Conservation (phyloP, 1,284 basidiomycete genomes). For the Boletus semigastroideus region DNA sequence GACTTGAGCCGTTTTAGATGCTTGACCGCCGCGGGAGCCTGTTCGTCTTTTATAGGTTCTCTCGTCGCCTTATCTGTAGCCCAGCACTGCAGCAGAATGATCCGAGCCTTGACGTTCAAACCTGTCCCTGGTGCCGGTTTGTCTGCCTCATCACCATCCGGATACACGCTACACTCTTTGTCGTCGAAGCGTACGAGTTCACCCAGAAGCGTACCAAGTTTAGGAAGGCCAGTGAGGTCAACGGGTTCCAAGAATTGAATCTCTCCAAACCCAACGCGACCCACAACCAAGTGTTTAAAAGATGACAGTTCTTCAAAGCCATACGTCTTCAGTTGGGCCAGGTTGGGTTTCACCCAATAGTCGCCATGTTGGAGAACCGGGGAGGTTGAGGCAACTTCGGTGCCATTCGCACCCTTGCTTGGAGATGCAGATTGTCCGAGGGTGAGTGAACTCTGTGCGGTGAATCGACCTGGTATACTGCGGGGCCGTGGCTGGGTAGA, state of each 20-base stretch:
- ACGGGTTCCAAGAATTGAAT: constrained; percentile 91
- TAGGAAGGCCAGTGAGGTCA: constrained; percentile 84
- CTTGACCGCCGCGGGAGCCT: constrained; percentile 69
- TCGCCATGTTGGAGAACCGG: constrained; percentile 71
- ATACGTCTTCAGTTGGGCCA: constrained; percentile 67
- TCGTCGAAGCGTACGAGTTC: constrained; percentile 87
- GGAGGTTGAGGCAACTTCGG: constrained; percentile 37
- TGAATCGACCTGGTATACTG: constrained; percentile 48
- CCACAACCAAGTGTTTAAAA: constrained; percentile 79
- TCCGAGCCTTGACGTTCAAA: constrained; percentile 84
- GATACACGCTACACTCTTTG: constrained; percentile 93
- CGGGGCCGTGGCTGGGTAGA: constrained; percentile 43
- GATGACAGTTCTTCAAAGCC: constrained; percentile 72
- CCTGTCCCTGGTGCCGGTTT: constrained; percentile 84
- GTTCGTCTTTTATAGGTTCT: constrained; percentile 85
- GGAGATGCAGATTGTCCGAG: constrained; percentile 24
- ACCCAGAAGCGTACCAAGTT: constrained; percentile 83
- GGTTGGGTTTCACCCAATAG: constrained; percentile 83
- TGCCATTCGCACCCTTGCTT: constrained; percentile 26
- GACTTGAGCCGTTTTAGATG: constrained; percentile 84
- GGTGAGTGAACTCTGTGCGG: constrained; percentile 41
- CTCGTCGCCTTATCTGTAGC: constrained; percentile 89
- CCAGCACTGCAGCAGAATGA: constrained; percentile 85
- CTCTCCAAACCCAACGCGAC: constrained; percentile 88
- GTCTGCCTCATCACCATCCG: constrained; percentile 78